These are phyloP conservation scores for Zygosaccharomyces pseudobailii DNA, from an alignment of 1,139 yeast genomes.

Conservation along the genomic window DNA sequence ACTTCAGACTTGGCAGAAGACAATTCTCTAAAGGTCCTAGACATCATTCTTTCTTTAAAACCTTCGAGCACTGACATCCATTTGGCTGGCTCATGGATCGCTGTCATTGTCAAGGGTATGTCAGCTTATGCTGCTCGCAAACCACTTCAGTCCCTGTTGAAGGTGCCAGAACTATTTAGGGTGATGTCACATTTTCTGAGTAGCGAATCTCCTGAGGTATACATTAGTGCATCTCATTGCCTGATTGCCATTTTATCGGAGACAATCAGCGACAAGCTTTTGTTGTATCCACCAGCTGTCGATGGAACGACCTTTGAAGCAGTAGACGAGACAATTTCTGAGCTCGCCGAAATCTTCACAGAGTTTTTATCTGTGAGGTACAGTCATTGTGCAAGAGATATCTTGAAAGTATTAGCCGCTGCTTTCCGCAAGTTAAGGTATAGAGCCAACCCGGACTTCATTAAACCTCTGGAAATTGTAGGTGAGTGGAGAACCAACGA, in stretches of 20 bases:
- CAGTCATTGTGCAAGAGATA: slow-evolving; percentile 71
- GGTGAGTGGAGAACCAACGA: slow-evolving; percentile 87
- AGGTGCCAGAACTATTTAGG: slow-evolving; percentile 54
- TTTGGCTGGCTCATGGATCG: slow-evolving; percentile 91
- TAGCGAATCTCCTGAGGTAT: slow-evolving; percentile 64
- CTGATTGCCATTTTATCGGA: slow-evolving; percentile 69
- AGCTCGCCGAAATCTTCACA: slow-evolving; percentile 48
- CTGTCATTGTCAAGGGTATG: slow-evolving; percentile 85
- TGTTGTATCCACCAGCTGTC: slow-evolving; percentile 48
- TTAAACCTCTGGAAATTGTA: slow-evolving; percentile 60
- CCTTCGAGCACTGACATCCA: slow-evolving; percentile 81
- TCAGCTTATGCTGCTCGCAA: slow-evolving; percentile 61
- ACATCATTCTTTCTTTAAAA: slow-evolving; percentile 69
- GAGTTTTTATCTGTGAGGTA: slow-evolving; percentile 68
- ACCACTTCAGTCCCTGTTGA: slow-evolving; percentile 51
- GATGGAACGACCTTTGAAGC: slow-evolving; percentile 44
- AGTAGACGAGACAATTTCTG: slow-evolving; percentile 54
- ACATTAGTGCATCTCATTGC: slow-evolving; percentile 79
- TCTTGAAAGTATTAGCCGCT: slow-evolving; percentile 65
- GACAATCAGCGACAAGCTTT: slow-evolving; percentile 55
- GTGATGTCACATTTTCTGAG: slow-evolving; percentile 56
- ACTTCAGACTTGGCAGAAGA: slow-evolving; percentile 43
- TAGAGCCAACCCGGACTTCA: slow-evolving; percentile 69
- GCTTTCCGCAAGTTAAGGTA: slow-evolving; percentile 59
- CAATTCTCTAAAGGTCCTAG: slow-evolving; percentile 58